These are phyloP conservation scores for Tetraselmis striata DNA, from an alignment of 139 green algal species.

Conservation along the genomic window DNA sequence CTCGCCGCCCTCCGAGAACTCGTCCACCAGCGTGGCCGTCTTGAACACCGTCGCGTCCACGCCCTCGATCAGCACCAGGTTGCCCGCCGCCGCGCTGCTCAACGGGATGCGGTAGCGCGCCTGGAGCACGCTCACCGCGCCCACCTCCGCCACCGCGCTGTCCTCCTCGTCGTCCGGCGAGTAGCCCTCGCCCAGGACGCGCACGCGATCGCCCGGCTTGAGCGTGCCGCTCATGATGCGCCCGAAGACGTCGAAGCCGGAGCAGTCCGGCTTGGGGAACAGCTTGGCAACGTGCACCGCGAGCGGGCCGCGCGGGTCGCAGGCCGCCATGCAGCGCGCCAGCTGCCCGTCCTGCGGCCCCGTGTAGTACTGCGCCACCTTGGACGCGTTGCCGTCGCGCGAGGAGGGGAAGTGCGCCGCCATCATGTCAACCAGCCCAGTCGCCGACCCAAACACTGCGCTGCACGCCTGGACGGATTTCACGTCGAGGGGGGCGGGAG, in stretches of 20 bases:
- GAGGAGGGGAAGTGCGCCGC: conserved; percentile 74
- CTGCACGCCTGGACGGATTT: conserved; percentile 6
- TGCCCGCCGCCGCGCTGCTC: conserved; percentile 61
- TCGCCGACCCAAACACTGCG: conserved; percentile 63
- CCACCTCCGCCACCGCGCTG: conserved; percentile 57
- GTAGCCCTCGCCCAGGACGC: conserved; percentile 68
- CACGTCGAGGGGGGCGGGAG: not conserved
- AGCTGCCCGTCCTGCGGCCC: conserved; percentile 58
- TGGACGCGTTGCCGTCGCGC: conserved; percentile 52
- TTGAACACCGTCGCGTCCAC: conserved; percentile 86
- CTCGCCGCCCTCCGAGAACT: conserved; percentile 39
- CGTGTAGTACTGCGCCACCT: conserved; percentile 75
- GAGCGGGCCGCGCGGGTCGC: conserved; percentile 77
- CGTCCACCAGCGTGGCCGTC: conserved; percentile 83
- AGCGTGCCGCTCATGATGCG: conserved; percentile 88
- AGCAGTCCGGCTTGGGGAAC: conserved; percentile 76
- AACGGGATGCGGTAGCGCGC: conserved; percentile 82
- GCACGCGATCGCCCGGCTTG: conserved; percentile 71
- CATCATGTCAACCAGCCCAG: conserved; percentile 89
- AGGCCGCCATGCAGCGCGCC: conserved; percentile 61
- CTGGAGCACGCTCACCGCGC: conserved; percentile 64
- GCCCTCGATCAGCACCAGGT: conserved; percentile 86
- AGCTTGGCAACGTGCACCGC: conserved; percentile 92
- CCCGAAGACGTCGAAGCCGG: conserved; percentile 84
- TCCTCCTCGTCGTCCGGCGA: conserved; percentile 98